phyloP scores from a whole-genome alignment of 495 filamentous ascomycete species.

The Friedmanniomyces simplex region DNA sequence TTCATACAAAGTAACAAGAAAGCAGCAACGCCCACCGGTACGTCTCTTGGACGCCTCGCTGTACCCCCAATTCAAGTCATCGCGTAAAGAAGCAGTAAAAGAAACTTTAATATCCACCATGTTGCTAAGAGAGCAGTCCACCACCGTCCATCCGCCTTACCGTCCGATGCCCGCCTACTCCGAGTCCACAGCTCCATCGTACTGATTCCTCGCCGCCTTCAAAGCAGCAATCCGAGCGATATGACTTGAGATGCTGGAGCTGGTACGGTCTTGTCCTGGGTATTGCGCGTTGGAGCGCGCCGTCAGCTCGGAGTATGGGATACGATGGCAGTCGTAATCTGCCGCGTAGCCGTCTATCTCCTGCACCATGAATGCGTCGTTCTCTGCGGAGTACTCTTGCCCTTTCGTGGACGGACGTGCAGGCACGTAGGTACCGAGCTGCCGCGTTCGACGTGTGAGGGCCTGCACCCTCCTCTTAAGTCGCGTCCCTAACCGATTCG shows the following conservation, averaged over 20 bases:
- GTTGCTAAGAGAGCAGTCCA: background rate
- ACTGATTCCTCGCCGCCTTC: background rate
- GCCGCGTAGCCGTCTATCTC: background rate
- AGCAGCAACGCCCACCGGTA: too few species aligned
- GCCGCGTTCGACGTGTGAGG: background rate
- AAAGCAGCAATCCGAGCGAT: background rate
- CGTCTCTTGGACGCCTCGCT: background rate
- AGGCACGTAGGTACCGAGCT: background rate
- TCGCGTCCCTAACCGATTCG: background rate
- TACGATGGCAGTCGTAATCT: background rate
- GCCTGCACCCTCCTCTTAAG: background rate
- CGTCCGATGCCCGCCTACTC: too few species aligned
- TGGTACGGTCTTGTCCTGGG: background rate
- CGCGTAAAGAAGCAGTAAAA: background rate
- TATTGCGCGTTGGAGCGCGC: background rate
- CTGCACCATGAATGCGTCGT: background rate
- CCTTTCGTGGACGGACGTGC: background rate
- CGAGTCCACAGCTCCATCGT: background rate
- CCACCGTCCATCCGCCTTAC: background rate
- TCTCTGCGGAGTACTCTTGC: background rate
- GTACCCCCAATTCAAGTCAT: background rate
- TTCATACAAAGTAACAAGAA: too few species aligned
- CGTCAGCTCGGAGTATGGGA: background rate
- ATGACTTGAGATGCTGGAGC: background rate
- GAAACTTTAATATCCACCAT: background rate